Evolutionary conservation across 2,329 filamentous ascomycete species (phyloP), one percentile per base, ranked within the genome.

Genomic region (Harringtonia aguacate): DNA sequence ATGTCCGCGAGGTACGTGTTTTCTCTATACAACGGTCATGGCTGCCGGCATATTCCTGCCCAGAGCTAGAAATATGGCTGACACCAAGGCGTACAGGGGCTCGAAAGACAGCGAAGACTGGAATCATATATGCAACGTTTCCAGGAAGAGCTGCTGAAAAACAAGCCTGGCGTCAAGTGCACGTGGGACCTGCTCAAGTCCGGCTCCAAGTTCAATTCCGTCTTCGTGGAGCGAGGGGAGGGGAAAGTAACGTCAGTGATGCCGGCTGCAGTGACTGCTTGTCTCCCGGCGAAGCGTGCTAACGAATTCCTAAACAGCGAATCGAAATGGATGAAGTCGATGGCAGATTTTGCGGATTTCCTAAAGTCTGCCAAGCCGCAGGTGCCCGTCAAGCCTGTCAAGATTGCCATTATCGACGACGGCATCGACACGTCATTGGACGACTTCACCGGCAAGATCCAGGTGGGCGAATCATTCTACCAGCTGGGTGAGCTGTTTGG

Each of bases 401-500:
- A 44, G 31, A 45, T 45, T 20, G 46, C 46, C 5, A 38, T 43
- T 33, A 45, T 45, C 33, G 46, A 48, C 37, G 43, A 45, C 37
- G 43, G 46, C n/a, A 43, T 45, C 40, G 43, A 48, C 39, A 41
- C 36, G 5, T 31, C 36, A 3, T 33, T 46, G 18, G 39, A 39
- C 18, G 37, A 37, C n/a, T 48, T 48, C 24, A 34, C 28, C 9
- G 43, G 31, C 36, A 43, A 36, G 37, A 44, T 46, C 22, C 40
- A 41, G n/a, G 40, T 38, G 3, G 43, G 46, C n/a, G 37, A 48
- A 14, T 44, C 46, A 15, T 48, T 48, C 22, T 44, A 38, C 40
- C 17, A 28, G 14, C 30, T 43, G 35, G 13, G 38, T n/a, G 43
- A 43, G 38, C 20, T 44, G 20, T 44, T 31, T 33, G 46, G 43